A percentile compares a stretch with the other conserved stretches of the same genome.
Evolutionary conservation across 225 moss, liverwort and hornwort species (phyloP).

Genomic region (Polytrichum formosum): DNA sequence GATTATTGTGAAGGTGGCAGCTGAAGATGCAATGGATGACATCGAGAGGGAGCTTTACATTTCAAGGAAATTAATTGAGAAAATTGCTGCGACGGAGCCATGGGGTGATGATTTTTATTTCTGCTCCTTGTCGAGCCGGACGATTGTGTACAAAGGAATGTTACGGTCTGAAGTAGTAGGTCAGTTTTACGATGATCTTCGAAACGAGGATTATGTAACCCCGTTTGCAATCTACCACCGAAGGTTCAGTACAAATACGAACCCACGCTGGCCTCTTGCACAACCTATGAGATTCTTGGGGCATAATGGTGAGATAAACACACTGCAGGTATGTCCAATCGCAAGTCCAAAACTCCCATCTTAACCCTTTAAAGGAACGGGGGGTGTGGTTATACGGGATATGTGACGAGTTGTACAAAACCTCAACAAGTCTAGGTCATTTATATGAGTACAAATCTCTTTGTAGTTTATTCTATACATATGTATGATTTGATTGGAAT

Average conservation of each 20-base stretch:
- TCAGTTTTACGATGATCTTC: conserved; percentile 67
- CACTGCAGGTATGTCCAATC: conserved; percentile 60
- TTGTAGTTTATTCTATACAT: too few relatives aligned
- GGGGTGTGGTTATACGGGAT: too few relatives aligned
- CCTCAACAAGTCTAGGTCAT: too few relatives aligned
- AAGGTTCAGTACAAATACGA: conserved; percentile 89
- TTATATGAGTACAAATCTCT: too few relatives aligned
- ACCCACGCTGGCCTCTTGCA: conserved; percentile 88
- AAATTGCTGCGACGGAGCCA: conserved; percentile 49
- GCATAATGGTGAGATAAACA: conserved; percentile 94
- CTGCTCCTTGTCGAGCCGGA: conserved; percentile 85
- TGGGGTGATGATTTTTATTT: conserved; percentile 90
- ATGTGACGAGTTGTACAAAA: too few relatives aligned
- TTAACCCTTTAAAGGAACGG: too few relatives aligned
- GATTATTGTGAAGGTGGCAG: conserved; percentile 71
- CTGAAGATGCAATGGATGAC: conserved; percentile 66
- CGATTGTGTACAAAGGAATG: conserved; percentile 96
- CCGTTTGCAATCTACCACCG: conserved; percentile 90
- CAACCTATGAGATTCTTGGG: conserved; percentile 95
- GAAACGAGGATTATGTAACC: conserved; percentile 60
- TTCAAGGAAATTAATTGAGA: conserved; percentile 75
- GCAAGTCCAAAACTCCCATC: too few relatives aligned
- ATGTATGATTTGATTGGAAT: too few relatives aligned
- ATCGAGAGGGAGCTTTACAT: conserved; percentile 83
- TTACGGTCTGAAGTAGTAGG: conserved; percentile 73